Evolutionary conservation across 78 protist genomes (phyloP).

Genomic region (Dictyostelium firmibasis): DNA sequence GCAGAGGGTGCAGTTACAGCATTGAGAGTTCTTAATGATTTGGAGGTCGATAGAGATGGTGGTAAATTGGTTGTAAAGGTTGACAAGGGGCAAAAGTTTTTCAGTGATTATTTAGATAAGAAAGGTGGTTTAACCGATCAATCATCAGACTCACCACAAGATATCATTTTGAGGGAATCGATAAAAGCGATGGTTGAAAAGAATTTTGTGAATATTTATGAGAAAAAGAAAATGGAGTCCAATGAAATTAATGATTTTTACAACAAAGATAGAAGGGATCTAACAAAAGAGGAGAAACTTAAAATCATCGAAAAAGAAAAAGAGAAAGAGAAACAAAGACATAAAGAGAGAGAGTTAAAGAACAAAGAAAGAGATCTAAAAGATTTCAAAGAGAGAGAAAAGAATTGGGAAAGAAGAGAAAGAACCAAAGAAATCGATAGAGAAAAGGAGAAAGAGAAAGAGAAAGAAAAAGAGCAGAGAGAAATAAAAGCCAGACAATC

Average conservation of each 20-base stretch:
- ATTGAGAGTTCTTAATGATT: conserved; percentile 43
- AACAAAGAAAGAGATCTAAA: conserved; percentile 17
- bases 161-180: not conserved
- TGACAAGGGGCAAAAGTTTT: conserved; percentile 34
- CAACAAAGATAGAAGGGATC: conserved; percentile 31
- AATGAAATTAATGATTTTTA: conserved; percentile 4
- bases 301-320: conserved; percentile 43
- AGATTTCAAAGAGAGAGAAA: conserved; percentile 34
- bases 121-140: not conserved
- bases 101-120: conserved; percentile 29
- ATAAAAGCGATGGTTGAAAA: conserved; percentile 10
- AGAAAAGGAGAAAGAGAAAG: conserved; percentile 52
- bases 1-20: conserved; percentile 77
- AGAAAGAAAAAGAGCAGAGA: conserved; percentile 21
- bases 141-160: not conserved
- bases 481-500: not conserved
- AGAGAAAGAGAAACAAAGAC: conserved; percentile 48
- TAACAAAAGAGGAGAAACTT: conserved; percentile 51
- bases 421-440: conserved; percentile 10
- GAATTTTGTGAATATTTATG: not conserved
- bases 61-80: conserved; percentile 10
- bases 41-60: conserved; percentile 11
- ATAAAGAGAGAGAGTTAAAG: conserved; percentile 37
- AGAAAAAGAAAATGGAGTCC: not conserved
- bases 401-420: conserved; percentile 43